Base-by-base conservation (phyloP, 2,329 filamentous ascomycete species). In the Aspergillus tanneri region DNA sequence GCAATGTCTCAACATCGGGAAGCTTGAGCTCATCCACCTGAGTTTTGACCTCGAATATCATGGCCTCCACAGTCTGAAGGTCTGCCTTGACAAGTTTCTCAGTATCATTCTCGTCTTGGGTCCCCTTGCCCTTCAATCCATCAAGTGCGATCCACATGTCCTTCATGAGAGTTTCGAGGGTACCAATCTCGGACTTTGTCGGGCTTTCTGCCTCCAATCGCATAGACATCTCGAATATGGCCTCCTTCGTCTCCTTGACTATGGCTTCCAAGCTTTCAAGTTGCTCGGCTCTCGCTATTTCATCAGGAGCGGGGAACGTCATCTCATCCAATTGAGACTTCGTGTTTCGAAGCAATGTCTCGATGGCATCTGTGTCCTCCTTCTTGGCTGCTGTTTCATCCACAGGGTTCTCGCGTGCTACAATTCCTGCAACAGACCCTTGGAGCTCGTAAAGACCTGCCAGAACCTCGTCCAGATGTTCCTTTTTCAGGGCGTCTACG, bases 351-450 rank as follows among this genome's bases (percentile, higher is more conserved):
- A 97, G 78, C 40, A 97, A 84, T 0, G 87, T 95, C 68, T 96
- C 92, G 49, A 97, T 91, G 9, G 90, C 90, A 52, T 92, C 84
- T 0, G 91, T 88, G 59, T 97, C 91, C 56, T 96, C 90, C 64
- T 88, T 88, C 24, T 78, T 83, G 5, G 86, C 84, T 2, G 77
- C 67, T 28, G 84, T 82, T 39, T 79, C 76, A 11, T 72, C 64
- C 9, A 56, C 54, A 21, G 58, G 53, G n/a, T 49, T 55, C 9
- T 71, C 72, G n/a, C 73, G 65, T 57, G 77, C 59, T 58, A 77
- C 61, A 50, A 81, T 64, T 21, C 72, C 72, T 47, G 77, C 72
- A n/a, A 88, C 74, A 7, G 79, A 77, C 9, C 77, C 78, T 51
- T 87, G 82, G 12, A 91, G 66, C 41, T 75, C 73, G 30, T 68